phyloP scores from a whole-genome alignment of 2,329 filamentous ascomycete species.

The Neofusicoccum parvum region DNA sequence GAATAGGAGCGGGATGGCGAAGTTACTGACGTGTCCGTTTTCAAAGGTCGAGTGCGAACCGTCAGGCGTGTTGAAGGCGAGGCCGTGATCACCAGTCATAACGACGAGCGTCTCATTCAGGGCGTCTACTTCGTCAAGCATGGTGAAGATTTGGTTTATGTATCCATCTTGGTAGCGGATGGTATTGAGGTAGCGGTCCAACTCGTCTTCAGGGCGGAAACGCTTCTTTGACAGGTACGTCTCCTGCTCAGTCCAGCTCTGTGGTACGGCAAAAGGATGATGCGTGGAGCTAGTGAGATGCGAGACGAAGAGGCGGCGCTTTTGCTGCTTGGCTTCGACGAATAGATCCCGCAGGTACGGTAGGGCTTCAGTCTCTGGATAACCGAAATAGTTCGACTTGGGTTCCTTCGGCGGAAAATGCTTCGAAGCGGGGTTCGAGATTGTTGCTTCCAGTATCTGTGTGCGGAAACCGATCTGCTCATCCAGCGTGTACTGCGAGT shows the following conservation, averaged over 20 bases:
- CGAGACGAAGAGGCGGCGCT: constrained; percentile 39
- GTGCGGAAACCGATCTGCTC: constrained; percentile 39
- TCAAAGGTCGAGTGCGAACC: constrained; percentile 43
- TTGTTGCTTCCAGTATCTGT: constrained; percentile 1
- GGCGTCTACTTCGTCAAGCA: constrained; percentile 48
- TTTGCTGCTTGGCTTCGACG: constrained; percentile 31
- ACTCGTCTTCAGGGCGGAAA: constrained; percentile 13
- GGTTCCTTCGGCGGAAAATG: constrained; percentile 33
- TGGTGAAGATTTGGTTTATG: constrained; percentile 42
- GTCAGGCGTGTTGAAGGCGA: constrained; percentile 45
- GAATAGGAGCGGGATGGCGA: constrained; percentile 48
- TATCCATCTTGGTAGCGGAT: constrained; percentile 45
- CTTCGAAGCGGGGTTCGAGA: constrained; percentile 33
- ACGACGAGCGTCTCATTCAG: constrained; percentile 51
- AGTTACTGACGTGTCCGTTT: constrained; percentile 49
- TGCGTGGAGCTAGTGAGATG: constrained; percentile 45
- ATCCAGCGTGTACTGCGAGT: constrained; percentile 39
- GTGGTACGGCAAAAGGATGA: constrained; percentile 47
- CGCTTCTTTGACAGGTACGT: constrained; percentile 2
- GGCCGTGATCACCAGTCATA: constrained; percentile 46
- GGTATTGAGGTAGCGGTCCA: constrained; percentile 48
- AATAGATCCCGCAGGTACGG: constrained; percentile 43
- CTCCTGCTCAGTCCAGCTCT: constrained; percentile 22
- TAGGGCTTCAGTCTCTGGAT: constrained; percentile 43
- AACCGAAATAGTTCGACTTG: constrained; percentile 50